These are phyloP conservation scores for Cynara cardunculus DNA, from an alignment of 129 eudicot species.

Conservation along the genomic window DNA sequence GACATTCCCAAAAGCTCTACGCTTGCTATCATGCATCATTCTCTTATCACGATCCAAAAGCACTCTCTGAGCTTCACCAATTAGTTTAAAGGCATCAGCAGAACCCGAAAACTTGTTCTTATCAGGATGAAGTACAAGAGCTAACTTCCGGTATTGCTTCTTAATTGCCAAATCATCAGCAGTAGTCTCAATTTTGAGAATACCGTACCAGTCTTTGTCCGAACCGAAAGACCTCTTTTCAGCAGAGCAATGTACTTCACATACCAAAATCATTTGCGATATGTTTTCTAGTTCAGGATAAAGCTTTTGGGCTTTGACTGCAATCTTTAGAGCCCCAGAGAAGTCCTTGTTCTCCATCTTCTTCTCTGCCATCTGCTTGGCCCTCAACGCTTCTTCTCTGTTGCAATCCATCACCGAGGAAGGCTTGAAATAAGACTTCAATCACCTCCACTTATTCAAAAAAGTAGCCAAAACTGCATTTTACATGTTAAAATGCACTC, in stretches of 20 bases:
- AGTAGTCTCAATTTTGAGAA: slow-evolving; percentile 40
- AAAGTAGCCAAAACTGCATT: background rate
- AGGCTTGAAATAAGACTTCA: slow-evolving; percentile 16
- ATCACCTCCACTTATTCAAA: slow-evolving; percentile 13
- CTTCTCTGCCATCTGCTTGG: slow-evolving; percentile 52
- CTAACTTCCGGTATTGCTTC: slow-evolving; percentile 61
- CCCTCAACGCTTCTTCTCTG: slow-evolving; percentile 60
- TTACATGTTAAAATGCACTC: slow-evolving; percentile 6
- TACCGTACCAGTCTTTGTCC: slow-evolving; percentile 63
- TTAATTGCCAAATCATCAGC: slow-evolving; percentile 54
- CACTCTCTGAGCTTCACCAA: slow-evolving; percentile 68
- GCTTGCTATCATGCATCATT: slow-evolving; percentile 31
- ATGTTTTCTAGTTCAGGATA: slow-evolving; percentile 55
- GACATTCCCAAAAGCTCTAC: slow-evolving; percentile 23
- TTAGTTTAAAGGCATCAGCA: slow-evolving; percentile 57
- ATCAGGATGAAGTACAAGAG: slow-evolving; percentile 70
- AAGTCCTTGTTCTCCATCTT: slow-evolving; percentile 59
- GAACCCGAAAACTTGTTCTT: slow-evolving; percentile 68
- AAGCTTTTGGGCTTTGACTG: slow-evolving; percentile 56
- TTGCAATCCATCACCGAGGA: slow-evolving; percentile 53
- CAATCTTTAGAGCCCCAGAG: slow-evolving; percentile 44
- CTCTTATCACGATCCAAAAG: slow-evolving; percentile 50
- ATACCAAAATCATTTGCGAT: slow-evolving; percentile 48
- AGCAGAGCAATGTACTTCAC: slow-evolving; percentile 59
- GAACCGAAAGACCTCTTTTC: slow-evolving; percentile 41